Evolutionary conservation across 257 asterid species (phyloP).

Genomic region (Linderniella brevidens): DNA sequence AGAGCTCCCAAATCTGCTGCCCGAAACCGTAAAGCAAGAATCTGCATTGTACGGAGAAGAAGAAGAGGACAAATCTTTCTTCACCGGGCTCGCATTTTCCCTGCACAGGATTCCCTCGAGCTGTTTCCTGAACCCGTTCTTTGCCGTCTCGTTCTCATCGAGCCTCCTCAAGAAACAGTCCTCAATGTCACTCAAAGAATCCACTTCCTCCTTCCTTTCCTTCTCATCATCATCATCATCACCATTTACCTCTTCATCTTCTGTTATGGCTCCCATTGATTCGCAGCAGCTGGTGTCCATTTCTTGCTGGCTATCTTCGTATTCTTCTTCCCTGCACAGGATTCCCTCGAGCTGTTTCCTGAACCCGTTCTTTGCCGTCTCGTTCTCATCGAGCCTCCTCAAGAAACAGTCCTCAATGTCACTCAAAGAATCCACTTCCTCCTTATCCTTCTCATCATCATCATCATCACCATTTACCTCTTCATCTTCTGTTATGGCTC

Average conservation of each 20-base stretch:
- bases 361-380: slow-evolving; percentile 64
- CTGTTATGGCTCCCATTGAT: slow-evolving; percentile 39
- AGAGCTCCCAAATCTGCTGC: too few relatives aligned
- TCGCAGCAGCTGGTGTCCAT: slow-evolving; percentile 74
- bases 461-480: slow-evolving; percentile 19
- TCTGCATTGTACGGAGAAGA: too few relatives aligned
- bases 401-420: slow-evolving; percentile 70
- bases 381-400: slow-evolving; percentile 55
- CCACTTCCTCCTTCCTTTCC: slow-evolving; percentile 44
- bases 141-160: slow-evolving; percentile 55
- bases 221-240: slow-evolving; percentile 27
- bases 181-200: slow-evolving; percentile 67
- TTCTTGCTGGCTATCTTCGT: slow-evolving; percentile 42
- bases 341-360: slow-evolving; percentile 67
- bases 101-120: slow-evolving; percentile 42
- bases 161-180: slow-evolving; percentile 58
- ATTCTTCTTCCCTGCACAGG: slow-evolving; percentile 16
- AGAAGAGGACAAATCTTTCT: too few relatives aligned
- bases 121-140: slow-evolving; percentile 62
- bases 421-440: slow-evolving; percentile 53
- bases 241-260: slow-evolving; percentile 21
- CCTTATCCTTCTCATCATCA: slow-evolving; percentile 34
- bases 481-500: slow-evolving; percentile 29
- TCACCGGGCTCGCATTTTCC: slow-evolving; percentile 21
- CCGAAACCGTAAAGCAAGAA: too few relatives aligned